Evolutionary conservation across 805 yeast species (phyloP), one percentile per base, ranked within the genome.

Genomic region (Metschnikowia matae): DNA sequence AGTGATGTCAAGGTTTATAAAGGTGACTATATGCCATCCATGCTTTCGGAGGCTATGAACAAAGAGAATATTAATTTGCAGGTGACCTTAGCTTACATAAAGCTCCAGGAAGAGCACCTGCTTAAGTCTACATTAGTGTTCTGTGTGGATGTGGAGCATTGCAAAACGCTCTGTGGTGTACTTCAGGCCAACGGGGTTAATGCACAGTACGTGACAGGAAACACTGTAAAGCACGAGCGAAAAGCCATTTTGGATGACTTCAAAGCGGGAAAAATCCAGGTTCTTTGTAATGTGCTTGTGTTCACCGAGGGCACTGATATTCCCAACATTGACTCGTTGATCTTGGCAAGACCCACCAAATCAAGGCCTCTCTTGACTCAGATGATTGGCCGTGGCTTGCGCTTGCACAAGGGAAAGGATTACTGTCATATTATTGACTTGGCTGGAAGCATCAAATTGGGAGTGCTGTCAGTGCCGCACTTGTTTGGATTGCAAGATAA

Each of bases 221-320:
- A 71, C 13, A 87, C 96, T 1, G 71, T 72, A 4, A 66, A 70
- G 17, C 61, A 63, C 5, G 82, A 78, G 38, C 71, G 97, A 38
- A 75, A 69, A 14, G 60, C 64, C 2, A 72, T 82, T 0, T 66
- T 90, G 2, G 65, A 70, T 5, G 83, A 79, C 34, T 92, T 91
- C 62, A 77, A 74, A 53, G 57, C 67, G 0, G 90, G 94, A 0
- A 62, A 75, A 14, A 73, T 88, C 17, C 81, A 84, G 4, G 95
- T 92, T 0, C 67, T 91, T 31, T 78, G 94, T 69, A 92, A 92
- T 62, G 94, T 96, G 63, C 89, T 87, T 15, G 88, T 91, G 5
- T 85, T 92, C 58, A 91, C 96, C 0, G 98, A 91, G 64, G 98
- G 98, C 0, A 89, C 97, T 0, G 97, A 91, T 68, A 83, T 92